Percentiles rank a stretch among this genome's conserved stretches.
phyloP scores from a whole-genome alignment of 2,329 filamentous ascomycete genomes.

The Helotiales sp. region DNA sequence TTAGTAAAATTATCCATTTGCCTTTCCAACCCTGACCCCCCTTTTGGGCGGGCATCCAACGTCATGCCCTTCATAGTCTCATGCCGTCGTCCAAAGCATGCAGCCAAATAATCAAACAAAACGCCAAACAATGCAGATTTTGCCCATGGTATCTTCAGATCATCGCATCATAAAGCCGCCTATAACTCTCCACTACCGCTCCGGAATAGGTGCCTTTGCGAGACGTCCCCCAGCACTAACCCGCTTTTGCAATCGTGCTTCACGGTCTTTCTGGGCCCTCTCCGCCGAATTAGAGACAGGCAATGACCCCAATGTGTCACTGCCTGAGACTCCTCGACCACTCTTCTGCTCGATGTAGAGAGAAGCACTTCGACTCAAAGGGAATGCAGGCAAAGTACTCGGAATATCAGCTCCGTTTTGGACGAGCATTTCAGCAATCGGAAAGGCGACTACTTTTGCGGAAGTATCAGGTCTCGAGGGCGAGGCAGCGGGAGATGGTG shows the following conservation, averaged over 20 bases:
- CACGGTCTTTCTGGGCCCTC: constrained; percentile 64
- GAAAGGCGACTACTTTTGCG: constrained; percentile 70
- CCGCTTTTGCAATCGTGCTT: constrained; percentile 75
- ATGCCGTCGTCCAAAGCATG: constrained; percentile 24
- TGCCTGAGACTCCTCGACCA: constrained; percentile 49
- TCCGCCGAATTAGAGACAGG: constrained; percentile 57
- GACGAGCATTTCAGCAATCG: constrained; percentile 86
- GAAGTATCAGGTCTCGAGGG: constrained; percentile 48
- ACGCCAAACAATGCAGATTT: constrained; percentile 40
- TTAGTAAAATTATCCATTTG: constrained; percentile 30
- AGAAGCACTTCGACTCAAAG: constrained; percentile 79
- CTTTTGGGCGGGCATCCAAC: neutral
- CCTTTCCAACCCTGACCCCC: constrained; percentile 20
- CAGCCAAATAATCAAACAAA: constrained; percentile 30
- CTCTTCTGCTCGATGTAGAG: constrained; percentile 83
- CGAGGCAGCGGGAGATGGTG: constrained; percentile 61
- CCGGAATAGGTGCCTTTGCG: constrained; percentile 48
- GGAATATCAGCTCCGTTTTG: constrained; percentile 96
- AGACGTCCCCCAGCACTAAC: constrained; percentile 78
- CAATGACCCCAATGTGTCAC: constrained; percentile 66
- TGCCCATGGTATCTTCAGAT: constrained; percentile 43
- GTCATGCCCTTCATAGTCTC: constrained; percentile 7
- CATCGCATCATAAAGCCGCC: constrained; percentile 36
- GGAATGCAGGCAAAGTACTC: constrained; percentile 74
- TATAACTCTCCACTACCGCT: constrained; percentile 31